phyloP scores from a whole-genome alignment of 345 rosid species.

The Streptanthus diversifolius region DNA sequence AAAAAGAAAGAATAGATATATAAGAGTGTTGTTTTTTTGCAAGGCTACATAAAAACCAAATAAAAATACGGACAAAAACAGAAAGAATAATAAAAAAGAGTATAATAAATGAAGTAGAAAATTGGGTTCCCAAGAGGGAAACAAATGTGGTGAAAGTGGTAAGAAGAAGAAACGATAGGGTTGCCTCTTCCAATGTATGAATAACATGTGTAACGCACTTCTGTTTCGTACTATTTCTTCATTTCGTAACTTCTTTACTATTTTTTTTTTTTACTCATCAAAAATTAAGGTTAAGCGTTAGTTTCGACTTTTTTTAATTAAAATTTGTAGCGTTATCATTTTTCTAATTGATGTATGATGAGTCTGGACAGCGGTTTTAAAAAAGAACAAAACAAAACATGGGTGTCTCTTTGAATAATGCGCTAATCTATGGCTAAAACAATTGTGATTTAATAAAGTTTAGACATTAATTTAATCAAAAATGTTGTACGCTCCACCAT shows the following conservation, averaged over 20 bases:
- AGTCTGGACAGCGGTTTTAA: no score
- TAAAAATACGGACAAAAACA: conserved; percentile 17
- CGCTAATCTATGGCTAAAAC: not conserved
- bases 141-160: conserved; percentile 13
- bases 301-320: no score
- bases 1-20: not conserved
- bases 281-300: not conserved
- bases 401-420: not conserved
- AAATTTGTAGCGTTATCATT: no score
- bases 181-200: not conserved
- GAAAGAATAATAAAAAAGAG: conserved; percentile 20
- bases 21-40: conserved; percentile 2
- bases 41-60: not conserved
- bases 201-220: conserved; percentile 21
- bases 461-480: no score
- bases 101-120: conserved; percentile 7
- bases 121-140: conserved; percentile 30
- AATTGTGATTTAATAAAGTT: no score
- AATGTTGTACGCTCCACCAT: no score
- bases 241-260: not conserved
- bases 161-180: not conserved
- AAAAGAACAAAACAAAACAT: no score
- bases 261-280: not conserved
- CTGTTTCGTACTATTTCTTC: not conserved
- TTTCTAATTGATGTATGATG: no score